A percentile compares a stretch with the other conserved stretches of the same genome.
Evolutionary conservation across 768 basidiomycete species (phyloP).

Genomic region (Cystobasidium tubakii): DNA sequence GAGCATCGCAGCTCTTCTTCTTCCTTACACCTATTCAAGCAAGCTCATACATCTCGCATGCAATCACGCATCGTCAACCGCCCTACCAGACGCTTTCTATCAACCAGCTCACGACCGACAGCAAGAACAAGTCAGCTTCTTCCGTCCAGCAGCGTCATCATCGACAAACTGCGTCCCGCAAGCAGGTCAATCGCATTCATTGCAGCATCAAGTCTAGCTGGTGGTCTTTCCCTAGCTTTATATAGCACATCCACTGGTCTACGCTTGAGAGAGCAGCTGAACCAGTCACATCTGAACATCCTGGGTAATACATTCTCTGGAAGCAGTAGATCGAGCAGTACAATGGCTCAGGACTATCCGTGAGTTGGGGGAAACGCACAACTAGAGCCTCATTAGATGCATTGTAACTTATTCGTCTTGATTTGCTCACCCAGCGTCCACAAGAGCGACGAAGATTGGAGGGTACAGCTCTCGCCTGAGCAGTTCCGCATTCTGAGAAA

Average conservation of each 20-base stretch:
- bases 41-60: not conserved
- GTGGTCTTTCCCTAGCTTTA: constrained; percentile 34
- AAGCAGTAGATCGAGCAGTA: constrained; percentile 7
- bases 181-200: constrained; percentile 24
- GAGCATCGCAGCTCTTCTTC: not conserved
- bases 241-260: not conserved
- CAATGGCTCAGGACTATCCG: constrained; percentile 20
- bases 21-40: not conserved
- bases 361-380: not conserved
- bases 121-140: not conserved
- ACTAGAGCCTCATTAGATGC: no score
- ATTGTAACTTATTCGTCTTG: no score
- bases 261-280: not conserved
- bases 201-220: constrained; percentile 20
- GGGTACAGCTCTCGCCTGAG: constrained; percentile 38
- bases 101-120: not conserved
- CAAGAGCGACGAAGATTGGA: constrained; percentile 41
- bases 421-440: constrained; percentile 6
- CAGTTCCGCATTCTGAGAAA: constrained; percentile 45
- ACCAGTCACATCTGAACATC: not conserved
- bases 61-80: not conserved
- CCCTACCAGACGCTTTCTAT: not conserved
- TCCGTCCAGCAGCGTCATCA: not conserved
- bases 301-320: constrained; percentile 36
- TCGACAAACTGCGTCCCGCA: constrained; percentile 30